A percentile compares a stretch with the other conserved stretches of the same genome.
Evolutionary conservation across 257 asterid species (phyloP).

Genomic region (Solanum arcanum): DNA sequence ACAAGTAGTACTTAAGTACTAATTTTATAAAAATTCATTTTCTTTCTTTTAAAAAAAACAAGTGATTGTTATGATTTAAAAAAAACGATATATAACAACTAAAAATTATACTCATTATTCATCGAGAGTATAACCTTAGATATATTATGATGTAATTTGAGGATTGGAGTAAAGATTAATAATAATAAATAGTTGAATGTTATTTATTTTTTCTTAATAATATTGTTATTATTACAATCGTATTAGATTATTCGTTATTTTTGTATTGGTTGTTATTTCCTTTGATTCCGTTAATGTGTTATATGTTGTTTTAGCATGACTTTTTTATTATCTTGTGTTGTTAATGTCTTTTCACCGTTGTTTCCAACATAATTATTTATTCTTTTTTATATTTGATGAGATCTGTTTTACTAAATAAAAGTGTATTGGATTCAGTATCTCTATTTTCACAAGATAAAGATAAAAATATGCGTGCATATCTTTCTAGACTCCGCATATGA

Average conservation of each 20-base stretch:
- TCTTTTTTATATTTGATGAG: background rate
- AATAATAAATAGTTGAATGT: too few species aligned
- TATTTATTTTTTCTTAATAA: background rate
- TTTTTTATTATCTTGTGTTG: background rate
- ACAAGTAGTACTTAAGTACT: background rate
- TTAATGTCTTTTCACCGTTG: background rate
- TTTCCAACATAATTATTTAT: background rate
- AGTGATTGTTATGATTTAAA: background rate
- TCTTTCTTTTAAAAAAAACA: too few species aligned
- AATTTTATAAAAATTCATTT: background rate
- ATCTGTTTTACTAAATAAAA: background rate
- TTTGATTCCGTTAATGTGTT: background rate
- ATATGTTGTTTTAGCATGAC: background rate
- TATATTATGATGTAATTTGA: background rate
- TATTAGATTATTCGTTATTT: too few species aligned
- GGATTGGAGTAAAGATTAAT: too few species aligned
- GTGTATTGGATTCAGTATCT: too few species aligned
- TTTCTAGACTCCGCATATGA: background rate
- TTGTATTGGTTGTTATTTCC: background rate
- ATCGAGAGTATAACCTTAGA: rapidly evolving
- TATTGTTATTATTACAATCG: background rate
- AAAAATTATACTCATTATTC: too few species aligned
- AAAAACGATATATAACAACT: too few species aligned
- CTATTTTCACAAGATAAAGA: rapidly evolving
- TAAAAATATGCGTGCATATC: background rate